phyloP scores from a whole-genome alignment of 139 green algal genomes.

The Closterium sp. region DNA sequence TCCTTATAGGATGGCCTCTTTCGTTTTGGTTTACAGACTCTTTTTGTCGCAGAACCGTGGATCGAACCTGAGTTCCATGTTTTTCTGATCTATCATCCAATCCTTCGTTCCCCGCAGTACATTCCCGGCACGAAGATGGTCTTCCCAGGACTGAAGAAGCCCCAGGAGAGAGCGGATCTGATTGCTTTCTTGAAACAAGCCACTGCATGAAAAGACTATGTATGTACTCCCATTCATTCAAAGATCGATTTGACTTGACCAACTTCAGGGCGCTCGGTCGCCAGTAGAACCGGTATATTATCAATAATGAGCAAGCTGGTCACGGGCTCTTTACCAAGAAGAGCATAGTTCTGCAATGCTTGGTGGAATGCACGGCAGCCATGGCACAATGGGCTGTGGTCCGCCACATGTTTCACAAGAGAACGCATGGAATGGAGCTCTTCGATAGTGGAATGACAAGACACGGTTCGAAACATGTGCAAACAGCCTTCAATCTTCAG shows the following conservation, averaged over 20 bases:
- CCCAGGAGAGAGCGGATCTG: conserved; percentile 65
- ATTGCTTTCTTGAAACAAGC: conserved; percentile 53
- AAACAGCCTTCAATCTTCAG: no score
- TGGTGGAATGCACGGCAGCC: no score
- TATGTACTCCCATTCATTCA: neutral
- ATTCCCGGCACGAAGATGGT: conserved; percentile 98
- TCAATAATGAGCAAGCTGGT: neutral
- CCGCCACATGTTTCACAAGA: no score
- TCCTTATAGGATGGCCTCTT: neutral
- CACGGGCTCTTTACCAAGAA: neutral
- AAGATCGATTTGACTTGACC: neutral
- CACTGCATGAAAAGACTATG: conserved; percentile 37
- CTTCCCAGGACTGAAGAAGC: conserved; percentile 98
- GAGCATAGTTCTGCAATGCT: no score
- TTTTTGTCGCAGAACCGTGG: neutral
- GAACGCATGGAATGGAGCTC: no score
- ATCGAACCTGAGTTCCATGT: neutral
- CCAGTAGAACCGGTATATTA: no score
- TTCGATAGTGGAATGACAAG: no score
- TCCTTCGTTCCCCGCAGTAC: conserved; percentile 46
- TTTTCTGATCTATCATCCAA: neutral
- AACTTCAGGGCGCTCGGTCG: neutral
- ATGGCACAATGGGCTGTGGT: no score
- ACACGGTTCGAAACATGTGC: no score
- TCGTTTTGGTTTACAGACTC: neutral